phyloP scores from a whole-genome alignment of 192 early-diverging fungal genomes.

The Diversispora epigaea region DNA sequence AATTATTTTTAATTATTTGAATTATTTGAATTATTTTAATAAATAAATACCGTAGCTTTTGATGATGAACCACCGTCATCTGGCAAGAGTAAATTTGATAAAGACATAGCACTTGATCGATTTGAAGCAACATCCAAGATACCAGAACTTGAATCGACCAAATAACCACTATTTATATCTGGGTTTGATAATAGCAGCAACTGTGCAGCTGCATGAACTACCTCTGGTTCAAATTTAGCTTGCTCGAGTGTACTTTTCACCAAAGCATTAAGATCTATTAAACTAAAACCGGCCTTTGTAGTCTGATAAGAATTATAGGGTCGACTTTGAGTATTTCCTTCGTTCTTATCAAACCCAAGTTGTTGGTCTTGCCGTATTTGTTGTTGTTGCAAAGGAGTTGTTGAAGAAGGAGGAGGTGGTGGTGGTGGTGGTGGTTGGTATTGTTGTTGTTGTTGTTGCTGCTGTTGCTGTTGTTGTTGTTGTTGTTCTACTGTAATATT shows the following conservation, averaged over 20 bases:
- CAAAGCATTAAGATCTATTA: constrained; percentile 22
- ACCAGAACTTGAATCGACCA: background rate
- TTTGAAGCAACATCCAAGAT: background rate
- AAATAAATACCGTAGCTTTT: constrained; percentile 24
- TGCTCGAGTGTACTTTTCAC: constrained; percentile 8
- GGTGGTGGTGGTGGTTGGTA: background rate
- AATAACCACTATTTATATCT: constrained; percentile 13
- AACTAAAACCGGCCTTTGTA: background rate
- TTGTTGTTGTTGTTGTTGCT: background rate
- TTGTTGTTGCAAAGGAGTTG: background rate
- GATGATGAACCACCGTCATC: constrained; percentile 14
- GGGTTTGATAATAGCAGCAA: constrained; percentile 10
- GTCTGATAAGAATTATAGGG: background rate
- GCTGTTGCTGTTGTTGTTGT: background rate
- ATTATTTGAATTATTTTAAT: background rate
- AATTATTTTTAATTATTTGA: background rate
- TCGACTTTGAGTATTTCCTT: background rate
- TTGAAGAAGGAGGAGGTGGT: background rate
- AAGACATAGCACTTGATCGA: constrained; percentile 26
- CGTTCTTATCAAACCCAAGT: background rate
- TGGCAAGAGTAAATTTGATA: constrained; percentile 24
- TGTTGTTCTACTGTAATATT: background rate
- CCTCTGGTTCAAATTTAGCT: constrained; percentile 29
- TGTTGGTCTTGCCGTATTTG: background rate
- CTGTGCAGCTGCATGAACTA: constrained; percentile 19